These are phyloP conservation scores for Trichosporon sp. DNA, from an alignment of 1,284 basidiomycete genomes.

Conservation along the genomic window DNA sequence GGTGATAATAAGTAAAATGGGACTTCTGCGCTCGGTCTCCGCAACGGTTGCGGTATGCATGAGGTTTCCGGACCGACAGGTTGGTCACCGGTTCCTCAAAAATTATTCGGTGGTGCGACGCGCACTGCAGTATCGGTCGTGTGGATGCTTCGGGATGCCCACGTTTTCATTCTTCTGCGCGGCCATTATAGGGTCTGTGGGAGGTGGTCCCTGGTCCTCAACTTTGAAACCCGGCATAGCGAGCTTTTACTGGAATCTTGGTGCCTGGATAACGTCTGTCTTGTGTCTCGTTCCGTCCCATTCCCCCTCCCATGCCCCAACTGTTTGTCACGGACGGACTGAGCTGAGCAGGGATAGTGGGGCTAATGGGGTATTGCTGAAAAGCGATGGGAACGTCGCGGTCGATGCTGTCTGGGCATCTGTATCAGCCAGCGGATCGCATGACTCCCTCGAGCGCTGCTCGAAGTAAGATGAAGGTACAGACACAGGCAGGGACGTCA, in stretches of 20 bases:
- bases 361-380: background rate
- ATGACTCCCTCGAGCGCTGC: background rate
- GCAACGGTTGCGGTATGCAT: background rate
- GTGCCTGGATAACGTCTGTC: constrained; percentile 6
- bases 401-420: background rate
- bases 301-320: background rate
- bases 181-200: constrained; percentile 13
- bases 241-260: constrained; percentile 14
- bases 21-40: no score
- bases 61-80: background rate
- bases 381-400: background rate
- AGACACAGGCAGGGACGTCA: background rate
- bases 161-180: background rate
- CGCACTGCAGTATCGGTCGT: background rate
- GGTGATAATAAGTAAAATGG: no score
- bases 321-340: background rate
- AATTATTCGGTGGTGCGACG: background rate
- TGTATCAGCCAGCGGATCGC: background rate
- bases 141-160: constrained; percentile 17
- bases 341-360: background rate
- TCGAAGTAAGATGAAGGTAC: no score
- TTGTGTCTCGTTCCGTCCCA: background rate
- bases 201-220: background rate
- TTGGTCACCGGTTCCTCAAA: background rate
- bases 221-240: constrained; percentile 5